Percentiles rank a stretch among this genome's conserved stretches.
Evolutionary conservation across 164 flowering plant species (phyloP).

Genomic region (Litsea cubeba): DNA sequence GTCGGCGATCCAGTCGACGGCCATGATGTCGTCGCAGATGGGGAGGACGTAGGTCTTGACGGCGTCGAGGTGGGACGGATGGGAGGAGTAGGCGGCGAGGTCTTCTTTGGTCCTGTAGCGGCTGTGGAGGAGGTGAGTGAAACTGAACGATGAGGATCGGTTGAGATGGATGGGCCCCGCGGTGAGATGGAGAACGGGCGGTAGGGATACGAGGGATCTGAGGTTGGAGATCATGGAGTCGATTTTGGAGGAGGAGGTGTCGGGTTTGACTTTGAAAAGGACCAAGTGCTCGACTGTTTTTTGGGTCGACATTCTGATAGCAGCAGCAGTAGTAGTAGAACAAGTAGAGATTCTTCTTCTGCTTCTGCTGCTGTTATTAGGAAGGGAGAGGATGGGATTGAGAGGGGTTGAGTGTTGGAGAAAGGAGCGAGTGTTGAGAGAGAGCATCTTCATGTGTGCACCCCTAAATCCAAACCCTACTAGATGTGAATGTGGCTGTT

Average conservation of each 20-base stretch:
- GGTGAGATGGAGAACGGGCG: constrained; percentile 44
- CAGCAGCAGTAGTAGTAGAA: background rate
- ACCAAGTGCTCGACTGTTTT: constrained; percentile 57
- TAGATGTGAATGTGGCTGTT: no score
- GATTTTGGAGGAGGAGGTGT: constrained; percentile 33
- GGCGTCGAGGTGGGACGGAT: constrained; percentile 46
- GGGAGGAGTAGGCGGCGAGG: constrained; percentile 36
- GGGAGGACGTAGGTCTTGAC: constrained; percentile 51
- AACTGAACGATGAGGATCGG: constrained; percentile 31
- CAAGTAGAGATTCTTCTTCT: background rate
- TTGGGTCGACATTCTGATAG: constrained; percentile 8
- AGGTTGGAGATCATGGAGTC: constrained; percentile 44
- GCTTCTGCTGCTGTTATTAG: background rate
- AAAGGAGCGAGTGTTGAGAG: background rate
- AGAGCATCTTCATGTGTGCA: background rate
- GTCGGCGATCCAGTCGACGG: constrained; percentile 63
- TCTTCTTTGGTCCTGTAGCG: constrained; percentile 51
- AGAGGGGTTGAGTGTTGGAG: background rate
- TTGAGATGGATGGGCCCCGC: constrained; percentile 43
- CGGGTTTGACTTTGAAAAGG: constrained; percentile 58
- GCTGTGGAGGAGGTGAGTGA: constrained; percentile 67
- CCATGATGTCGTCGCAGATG: constrained; percentile 61
- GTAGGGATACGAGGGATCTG: constrained; percentile 40
- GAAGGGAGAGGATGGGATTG: background rate
- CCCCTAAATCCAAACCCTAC: no score